Evolutionary conservation across 1,139 yeast species (phyloP).

Genomic region (Debaryomyces nepalensis): DNA sequence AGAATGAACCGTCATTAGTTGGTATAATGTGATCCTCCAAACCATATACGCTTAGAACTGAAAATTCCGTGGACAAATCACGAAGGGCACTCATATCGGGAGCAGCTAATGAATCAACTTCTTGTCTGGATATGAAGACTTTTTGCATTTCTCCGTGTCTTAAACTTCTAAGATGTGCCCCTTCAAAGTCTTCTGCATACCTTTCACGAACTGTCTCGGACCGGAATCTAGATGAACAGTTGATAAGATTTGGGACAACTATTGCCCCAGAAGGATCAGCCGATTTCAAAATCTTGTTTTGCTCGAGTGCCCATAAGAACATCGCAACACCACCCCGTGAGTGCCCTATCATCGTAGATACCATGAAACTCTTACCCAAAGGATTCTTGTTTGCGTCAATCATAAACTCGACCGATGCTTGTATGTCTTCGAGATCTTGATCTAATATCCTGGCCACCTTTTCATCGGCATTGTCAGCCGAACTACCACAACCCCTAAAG

Average conservation of each 20-base stretch:
- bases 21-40: constrained; percentile 69
- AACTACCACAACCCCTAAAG: constrained; percentile 83
- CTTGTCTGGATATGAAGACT: constrained; percentile 52
- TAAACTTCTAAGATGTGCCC: constrained; percentile 35
- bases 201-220: constrained; percentile 42
- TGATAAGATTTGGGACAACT: constrained; percentile 66
- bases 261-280: constrained; percentile 36
- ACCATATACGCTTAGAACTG: constrained; percentile 75
- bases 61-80: constrained; percentile 49
- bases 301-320: constrained; percentile 68
- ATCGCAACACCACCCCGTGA: constrained; percentile 83
- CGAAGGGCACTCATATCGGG: constrained; percentile 52
- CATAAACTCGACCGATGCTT: constrained; percentile 53
- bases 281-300: constrained; percentile 36
- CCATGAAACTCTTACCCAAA: constrained; percentile 42
- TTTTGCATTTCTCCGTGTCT: constrained; percentile 55
- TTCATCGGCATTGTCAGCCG: constrained; percentile 56
- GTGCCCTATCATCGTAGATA: constrained; percentile 69
- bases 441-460: constrained; percentile 57
- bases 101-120: constrained; percentile 56
- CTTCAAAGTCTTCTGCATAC: constrained; percentile 29
- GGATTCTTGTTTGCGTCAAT: constrained; percentile 39
- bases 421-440: constrained; percentile 73
- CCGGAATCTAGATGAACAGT: constrained; percentile 70
- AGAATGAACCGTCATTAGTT: constrained; percentile 60